Evolutionary conservation across 1,284 basidiomycete species (phyloP).

Genomic region (Ceraceosorus guamensis): DNA sequence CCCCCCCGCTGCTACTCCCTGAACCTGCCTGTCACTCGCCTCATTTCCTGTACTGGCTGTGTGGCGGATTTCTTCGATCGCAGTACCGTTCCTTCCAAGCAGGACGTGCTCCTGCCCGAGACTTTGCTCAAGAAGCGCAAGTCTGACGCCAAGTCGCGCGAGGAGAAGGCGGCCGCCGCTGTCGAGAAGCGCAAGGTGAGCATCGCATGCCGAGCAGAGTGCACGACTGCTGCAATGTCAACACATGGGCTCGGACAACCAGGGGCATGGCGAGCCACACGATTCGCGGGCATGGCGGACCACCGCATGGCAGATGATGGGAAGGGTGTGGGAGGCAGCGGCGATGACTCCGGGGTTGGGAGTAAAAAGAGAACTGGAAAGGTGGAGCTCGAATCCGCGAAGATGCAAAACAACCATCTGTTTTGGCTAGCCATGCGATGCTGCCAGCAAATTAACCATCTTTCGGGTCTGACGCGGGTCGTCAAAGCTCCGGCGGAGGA

Average conservation of each 20-base stretch:
- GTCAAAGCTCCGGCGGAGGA: no score
- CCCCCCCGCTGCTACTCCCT: no score
- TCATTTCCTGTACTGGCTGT: no score
- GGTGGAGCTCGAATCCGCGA: background rate
- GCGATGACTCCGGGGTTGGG: background rate
- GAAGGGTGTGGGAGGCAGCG: background rate
- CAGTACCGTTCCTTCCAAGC: constrained; percentile 41
- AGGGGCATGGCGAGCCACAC: no score
- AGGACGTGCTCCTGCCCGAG: constrained; percentile 47
- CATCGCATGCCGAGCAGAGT: constrained; percentile 1
- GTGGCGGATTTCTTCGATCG: no score
- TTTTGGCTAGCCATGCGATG: constrained; percentile 46
- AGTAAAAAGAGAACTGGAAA: background rate
- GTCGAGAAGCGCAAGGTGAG: constrained; percentile 82
- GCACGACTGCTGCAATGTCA: background rate
- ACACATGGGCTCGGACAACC: background rate
- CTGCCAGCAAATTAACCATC: constrained; percentile 47
- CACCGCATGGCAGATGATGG: no score
- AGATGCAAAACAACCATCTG: constrained; percentile 11
- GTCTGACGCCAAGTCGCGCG: constrained; percentile 92
- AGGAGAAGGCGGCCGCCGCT: constrained; percentile 84
- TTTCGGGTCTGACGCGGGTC: constrained; percentile 45
- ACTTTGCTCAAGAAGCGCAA: constrained; percentile 68
- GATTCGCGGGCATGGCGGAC: background rate
- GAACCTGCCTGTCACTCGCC: no score